Evolutionary conservation across 768 basidiomycete species (phyloP).

Genomic region (Butyriboletus loyo): DNA sequence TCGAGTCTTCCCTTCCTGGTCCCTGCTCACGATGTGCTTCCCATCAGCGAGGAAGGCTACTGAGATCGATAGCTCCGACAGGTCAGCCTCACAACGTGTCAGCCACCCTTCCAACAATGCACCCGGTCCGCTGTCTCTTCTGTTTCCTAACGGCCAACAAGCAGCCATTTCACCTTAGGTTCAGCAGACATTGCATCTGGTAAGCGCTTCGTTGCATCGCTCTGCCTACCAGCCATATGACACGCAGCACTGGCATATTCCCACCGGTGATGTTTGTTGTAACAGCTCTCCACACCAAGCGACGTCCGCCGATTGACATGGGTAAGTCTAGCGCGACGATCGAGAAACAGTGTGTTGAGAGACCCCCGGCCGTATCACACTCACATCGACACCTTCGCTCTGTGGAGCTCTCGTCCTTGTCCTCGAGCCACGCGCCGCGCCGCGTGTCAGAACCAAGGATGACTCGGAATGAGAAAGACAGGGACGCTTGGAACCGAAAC

Average conservation of each 20-base stretch:
- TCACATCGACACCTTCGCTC: not conserved
- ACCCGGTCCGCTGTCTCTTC: not conserved
- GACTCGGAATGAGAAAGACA: constrained; percentile 1
- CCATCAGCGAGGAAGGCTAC: too few species aligned
- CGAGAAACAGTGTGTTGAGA: not conserved
- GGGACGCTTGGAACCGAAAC: not conserved
- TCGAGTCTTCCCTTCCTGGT: too few species aligned
- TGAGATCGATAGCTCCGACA: not conserved
- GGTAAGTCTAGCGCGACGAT: not conserved
- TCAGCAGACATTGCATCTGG: not conserved
- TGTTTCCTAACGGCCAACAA: not conserved
- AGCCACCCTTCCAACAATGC: constrained; percentile 9
- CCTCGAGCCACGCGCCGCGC: not conserved
- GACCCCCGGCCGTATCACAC: not conserved
- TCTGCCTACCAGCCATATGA: constrained; percentile 13
- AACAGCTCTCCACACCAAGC: constrained; percentile 22
- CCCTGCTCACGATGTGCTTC: too few species aligned
- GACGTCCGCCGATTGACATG: constrained; percentile 2
- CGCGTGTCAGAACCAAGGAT: not conserved
- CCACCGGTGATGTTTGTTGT: constrained; percentile 21
- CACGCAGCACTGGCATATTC: constrained; percentile 7
- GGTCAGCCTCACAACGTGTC: constrained; percentile 19
- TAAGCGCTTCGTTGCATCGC: constrained; percentile 6
- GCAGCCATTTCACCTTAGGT: not conserved
- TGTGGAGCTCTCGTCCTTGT: not conserved